Base-by-base conservation (phyloP, 331 rosid species). In the Acacia concinna region DNA sequence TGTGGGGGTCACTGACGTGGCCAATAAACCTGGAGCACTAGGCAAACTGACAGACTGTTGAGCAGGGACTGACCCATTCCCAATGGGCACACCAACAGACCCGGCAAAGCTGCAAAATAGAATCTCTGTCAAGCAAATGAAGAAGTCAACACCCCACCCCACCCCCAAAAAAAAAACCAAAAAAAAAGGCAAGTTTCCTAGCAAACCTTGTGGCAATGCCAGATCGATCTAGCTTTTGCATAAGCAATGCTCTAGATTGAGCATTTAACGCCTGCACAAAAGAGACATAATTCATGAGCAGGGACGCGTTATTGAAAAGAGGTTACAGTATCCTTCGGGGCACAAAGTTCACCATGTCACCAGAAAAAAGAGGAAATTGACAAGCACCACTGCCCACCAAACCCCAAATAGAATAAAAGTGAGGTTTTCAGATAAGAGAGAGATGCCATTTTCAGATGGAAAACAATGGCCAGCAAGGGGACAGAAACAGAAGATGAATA, bases 221-320 rank as follows among this genome's bases (percentile, higher is more conserved):
- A 74, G 98, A 77, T 77, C 98, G 99, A 80, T 96, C 99, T 72
- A 96, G 89, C 89, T 93, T 96, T 85, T 88, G 92, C 99, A 96
- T 96, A 44, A 96, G 97, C 79, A 96, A 72, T 23, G 98, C 97
- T 85, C 99, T 91, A 74, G 99, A 96, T 74, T 96, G 99, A 56
- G 98, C 98, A 89, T 96, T 96, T 79, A 96, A 83, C 73, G 99
- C 69, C 99, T 96, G 88, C 80, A 84, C 32, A 68, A 30, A 67
- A 59, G 49, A 18, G 23, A 6, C 74, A 85, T 35, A 32, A 35
- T 52, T 69, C 32, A 47, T 76, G 59, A 85, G 82, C 49, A 59
- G 38, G 49, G 60, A 70, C 18, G 27, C 69, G 41, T 12, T 23
- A 44, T 21, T 35, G 49, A 51, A 37, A 83, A 73, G 17, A 38